Conservation (phyloP, 2,329 filamentous ascomycete species). For the Falciphora oryzae region DNA sequence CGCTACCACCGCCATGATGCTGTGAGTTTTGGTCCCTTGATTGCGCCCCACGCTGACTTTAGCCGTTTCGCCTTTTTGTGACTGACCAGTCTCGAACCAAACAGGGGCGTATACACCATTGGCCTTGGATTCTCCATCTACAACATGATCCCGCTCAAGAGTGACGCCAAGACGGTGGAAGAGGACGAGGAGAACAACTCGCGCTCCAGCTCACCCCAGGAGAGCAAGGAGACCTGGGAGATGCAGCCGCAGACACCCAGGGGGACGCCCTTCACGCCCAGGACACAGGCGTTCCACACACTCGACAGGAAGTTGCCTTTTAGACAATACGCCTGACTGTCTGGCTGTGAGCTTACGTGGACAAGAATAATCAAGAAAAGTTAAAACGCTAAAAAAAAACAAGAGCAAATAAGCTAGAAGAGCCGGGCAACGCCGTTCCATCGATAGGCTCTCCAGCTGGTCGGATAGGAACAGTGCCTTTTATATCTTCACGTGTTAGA, state of each 20-base stretch:
- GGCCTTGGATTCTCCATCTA: slow-evolving; percentile 56
- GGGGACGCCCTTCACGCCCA: slow-evolving; percentile 50
- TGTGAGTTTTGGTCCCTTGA: slow-evolving; percentile 46
- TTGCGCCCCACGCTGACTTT: neutral
- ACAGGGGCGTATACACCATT: slow-evolving; percentile 52
- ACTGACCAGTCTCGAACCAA: neutral
- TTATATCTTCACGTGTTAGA: neutral
- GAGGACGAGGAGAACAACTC: slow-evolving; percentile 33
- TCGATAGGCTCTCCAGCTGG: neutral
- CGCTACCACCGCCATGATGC: slow-evolving; percentile 58
- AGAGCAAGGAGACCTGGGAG: slow-evolving; percentile 43
- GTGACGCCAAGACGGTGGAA: slow-evolving; percentile 32
- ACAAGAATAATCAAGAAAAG: neutral
- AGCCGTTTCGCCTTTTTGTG: neutral
- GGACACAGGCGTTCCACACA: slow-evolving; percentile 62
- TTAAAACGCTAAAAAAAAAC: neutral
- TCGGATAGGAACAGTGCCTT: neutral
- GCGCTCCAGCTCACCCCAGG: slow-evolving; percentile 20
- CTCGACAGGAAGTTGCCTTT: slow-evolving; percentile 53
- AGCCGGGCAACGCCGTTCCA: neutral
- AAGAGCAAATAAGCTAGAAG: neutral
- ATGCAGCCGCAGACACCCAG: slow-evolving; percentile 35
- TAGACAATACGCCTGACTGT: slow-evolving; percentile 1
- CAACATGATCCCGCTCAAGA: slow-evolving; percentile 50
- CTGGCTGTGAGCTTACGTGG: neutral